These are phyloP conservation scores for Mallotus repandus DNA, from an alignment of 441 rosid species.

Conservation along the genomic window DNA sequence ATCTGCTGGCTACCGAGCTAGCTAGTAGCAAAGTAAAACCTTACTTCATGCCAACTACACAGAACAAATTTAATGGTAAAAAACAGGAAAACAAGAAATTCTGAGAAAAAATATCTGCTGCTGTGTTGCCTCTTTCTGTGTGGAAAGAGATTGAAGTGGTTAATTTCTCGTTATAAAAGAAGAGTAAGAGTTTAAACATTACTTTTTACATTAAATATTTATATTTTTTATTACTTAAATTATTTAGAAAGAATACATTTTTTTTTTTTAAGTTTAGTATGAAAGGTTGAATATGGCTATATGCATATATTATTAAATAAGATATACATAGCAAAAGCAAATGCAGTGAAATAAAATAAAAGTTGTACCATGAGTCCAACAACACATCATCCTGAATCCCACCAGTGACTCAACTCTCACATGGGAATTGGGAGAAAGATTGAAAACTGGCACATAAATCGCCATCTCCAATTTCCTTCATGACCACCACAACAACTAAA, in stretches of 20 bases:
- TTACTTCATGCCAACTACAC: too few relatives aligned
- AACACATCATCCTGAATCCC: background rate
- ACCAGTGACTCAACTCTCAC: constrained; percentile 10
- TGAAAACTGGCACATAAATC: background rate
- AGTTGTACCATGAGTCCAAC: background rate
- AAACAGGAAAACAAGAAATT: background rate
- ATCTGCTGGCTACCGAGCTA: too few relatives aligned
- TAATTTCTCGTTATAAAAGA: too few relatives aligned
- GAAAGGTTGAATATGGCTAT: background rate
- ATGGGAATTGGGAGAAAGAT: background rate
- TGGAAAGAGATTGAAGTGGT: background rate
- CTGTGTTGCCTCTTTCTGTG: background rate
- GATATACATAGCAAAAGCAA: background rate
- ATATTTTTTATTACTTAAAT: too few relatives aligned
- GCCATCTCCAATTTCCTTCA: background rate
- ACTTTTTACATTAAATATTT: too few relatives aligned
- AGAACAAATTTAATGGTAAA: background rate
- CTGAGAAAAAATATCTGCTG: background rate
- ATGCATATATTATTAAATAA: background rate
- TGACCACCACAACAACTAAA: background rate
- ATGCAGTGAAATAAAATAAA: background rate
- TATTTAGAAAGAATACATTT: too few relatives aligned
- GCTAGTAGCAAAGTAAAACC: too few relatives aligned
- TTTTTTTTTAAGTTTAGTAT: background rate
- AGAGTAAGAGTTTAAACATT: too few relatives aligned